Evolutionary conservation across 1,284 basidiomycete species (phyloP).

Genomic region (Cutaneotrichosporon cavernicola): DNA sequence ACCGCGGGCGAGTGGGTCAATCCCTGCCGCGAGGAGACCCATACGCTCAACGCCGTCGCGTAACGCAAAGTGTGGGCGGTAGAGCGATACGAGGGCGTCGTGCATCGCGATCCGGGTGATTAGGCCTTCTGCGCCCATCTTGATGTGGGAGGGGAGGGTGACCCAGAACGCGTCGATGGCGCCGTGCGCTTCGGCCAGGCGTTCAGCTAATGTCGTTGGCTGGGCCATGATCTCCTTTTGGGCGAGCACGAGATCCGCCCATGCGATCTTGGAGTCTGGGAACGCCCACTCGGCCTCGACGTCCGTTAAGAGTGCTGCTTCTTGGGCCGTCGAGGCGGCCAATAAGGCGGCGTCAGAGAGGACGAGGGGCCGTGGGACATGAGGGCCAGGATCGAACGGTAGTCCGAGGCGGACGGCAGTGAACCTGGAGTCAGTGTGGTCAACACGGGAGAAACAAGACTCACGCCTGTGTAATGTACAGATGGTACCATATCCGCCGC

Average conservation of each 20-base stretch:
- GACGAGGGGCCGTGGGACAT: slow-evolving; percentile 6
- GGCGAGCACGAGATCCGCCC: background rate
- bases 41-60: background rate
- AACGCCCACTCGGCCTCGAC: slow-evolving; percentile 7
- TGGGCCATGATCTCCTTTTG: background rate
- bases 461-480: background rate
- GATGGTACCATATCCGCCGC: slow-evolving; percentile 1
- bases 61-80: background rate
- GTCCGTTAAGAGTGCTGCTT: background rate
- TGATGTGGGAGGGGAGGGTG: background rate
- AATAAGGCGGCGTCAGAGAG: slow-evolving; percentile 5
- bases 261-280: slow-evolving; percentile 2
- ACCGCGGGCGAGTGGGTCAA: background rate
- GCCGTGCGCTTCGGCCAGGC: background rate
- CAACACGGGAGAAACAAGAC: background rate
- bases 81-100: background rate
- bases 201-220: background rate
- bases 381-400: background rate
- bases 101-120: slow-evolving; percentile 25
- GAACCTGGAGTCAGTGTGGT: background rate
- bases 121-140: slow-evolving; percentile 35
- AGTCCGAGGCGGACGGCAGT: slow-evolving; percentile 1
- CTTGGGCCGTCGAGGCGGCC: background rate
- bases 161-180: background rate
- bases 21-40: background rate